phyloP scores from a whole-genome alignment of 2,329 filamentous ascomycete genomes.

The Zelopaecilomyces penicillatus region DNA sequence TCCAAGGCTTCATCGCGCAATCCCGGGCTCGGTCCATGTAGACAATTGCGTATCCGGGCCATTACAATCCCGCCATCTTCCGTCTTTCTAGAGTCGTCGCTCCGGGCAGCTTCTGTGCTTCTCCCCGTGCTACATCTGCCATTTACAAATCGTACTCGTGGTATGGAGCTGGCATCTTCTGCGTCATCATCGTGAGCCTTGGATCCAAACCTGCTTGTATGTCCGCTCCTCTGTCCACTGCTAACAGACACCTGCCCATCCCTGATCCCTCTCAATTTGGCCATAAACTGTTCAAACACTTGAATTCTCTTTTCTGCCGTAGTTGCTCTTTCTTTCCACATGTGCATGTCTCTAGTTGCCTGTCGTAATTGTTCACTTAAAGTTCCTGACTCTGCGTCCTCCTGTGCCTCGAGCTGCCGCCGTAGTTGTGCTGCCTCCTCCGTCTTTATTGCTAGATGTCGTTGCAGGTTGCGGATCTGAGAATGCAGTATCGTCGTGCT shows the following conservation, averaged over 20 bases:
- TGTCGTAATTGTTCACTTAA: constrained; percentile 40
- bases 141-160: constrained; percentile 3
- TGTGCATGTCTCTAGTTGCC: constrained; percentile 22
- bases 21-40: constrained; percentile 11
- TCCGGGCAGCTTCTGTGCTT: constrained; percentile 2
- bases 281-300: constrained; percentile 37
- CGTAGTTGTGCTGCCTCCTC: constrained; percentile 39
- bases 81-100: constrained; percentile 15
- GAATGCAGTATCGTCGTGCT: constrained; percentile 33
- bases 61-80: constrained; percentile 18
- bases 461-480: constrained; percentile 42
- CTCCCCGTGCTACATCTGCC: neutral
- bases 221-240: neutral
- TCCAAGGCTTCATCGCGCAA: neutral
- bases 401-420: constrained; percentile 36
- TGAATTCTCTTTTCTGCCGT: constrained; percentile 45
- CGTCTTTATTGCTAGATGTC: constrained; percentile 34
- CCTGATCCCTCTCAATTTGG: constrained; percentile 24
- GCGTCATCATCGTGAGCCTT: neutral
- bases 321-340: constrained; percentile 49
- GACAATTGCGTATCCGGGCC: constrained; percentile 19
- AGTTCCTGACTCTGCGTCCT: constrained; percentile 34
- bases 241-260: constrained; percentile 7
- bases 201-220: neutral
- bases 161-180: neutral